Evolutionary conservation across 768 basidiomycete genomes (phyloP), one percentile per base, ranked within the genome.

Genomic region (Hygrophorus pudorinus): DNA sequence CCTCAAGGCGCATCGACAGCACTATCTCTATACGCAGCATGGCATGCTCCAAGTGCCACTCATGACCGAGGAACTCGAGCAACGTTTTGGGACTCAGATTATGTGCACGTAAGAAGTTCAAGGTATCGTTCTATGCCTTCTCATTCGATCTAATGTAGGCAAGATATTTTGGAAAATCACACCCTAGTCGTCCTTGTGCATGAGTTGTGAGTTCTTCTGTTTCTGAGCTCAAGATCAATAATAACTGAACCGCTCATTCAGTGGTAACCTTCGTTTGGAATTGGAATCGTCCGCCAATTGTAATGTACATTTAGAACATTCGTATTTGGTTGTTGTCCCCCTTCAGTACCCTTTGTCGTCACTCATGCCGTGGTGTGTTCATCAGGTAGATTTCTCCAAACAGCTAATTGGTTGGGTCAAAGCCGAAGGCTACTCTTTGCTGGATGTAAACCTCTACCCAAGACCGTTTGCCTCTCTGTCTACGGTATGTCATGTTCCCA

Each of bases 171-270:
- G 55, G 72, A 81, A 20, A 81, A 84, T 44, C 65, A 77, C 24
- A 88, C 84, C 0, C 56, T 98, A 18, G 76, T 98, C 21, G 63
- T 98, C 33, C 88, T 97, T 55, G 78, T 86, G 4, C 96, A 99
- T 63, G 93, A 98, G 67, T 91, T 97, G 94, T 94, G 59, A 59
- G 88, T 64, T 21, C 27, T 21, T 28, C 18, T 42, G 14, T 45
- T 20, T 29, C 13, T 21, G 10, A 37, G 31, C 34, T 37, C 16
- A 27, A 3, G 43, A 5, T 27, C 39, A n/a, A 5, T 29, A 35
- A 13, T 24, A 16, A 38, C 24, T 47, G 42, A 30, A n/a, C n/a
- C n/a, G 16, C 46, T 47, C 9, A 13, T 39, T 42, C 8, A 96
- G 93, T 54, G 94, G 94, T 21, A 92, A 93, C 55, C 65, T 98